phyloP scores from a whole-genome alignment of 768 basidiomycete species.

The Mycena kentingensis region DNA sequence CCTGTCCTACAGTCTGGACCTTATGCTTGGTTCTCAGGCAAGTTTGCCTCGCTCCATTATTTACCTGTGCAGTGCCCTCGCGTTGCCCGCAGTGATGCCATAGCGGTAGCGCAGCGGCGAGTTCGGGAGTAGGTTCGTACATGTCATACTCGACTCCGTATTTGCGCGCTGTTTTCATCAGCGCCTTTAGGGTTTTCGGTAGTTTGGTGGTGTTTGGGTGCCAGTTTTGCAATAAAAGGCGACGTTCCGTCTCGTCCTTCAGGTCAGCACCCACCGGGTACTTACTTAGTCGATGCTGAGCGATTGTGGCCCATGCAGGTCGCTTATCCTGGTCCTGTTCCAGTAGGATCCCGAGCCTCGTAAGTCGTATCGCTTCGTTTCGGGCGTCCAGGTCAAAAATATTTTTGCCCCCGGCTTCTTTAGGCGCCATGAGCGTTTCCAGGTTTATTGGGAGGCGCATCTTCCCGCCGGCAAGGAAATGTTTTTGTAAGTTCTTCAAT shows the following conservation, averaged over 20 bases:
- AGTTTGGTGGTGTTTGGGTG: not conserved
- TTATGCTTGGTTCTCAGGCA: slow-evolving; percentile 1
- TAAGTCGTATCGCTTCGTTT: slow-evolving; percentile 30
- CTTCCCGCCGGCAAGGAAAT: slow-evolving; percentile 32
- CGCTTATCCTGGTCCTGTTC: slow-evolving; percentile 6
- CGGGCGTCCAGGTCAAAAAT: slow-evolving; percentile 28
- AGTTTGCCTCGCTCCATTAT: not conserved
- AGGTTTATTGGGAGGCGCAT: slow-evolving; percentile 15
- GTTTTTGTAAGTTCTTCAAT: slow-evolving; percentile 22
- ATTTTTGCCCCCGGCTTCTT: slow-evolving; percentile 26
- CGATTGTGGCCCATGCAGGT: slow-evolving; percentile 31
- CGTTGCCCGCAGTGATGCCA: slow-evolving; percentile 4
- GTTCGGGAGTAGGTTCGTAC: not conserved
- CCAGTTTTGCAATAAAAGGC: slow-evolving; percentile 33
- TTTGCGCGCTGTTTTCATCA: not conserved
- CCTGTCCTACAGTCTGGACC: not conserved
- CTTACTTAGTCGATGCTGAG: slow-evolving; percentile 26
- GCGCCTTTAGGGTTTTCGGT: not conserved
- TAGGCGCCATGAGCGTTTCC: slow-evolving; percentile 20
- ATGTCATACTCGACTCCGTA: not conserved
- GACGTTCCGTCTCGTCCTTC: slow-evolving; percentile 1
- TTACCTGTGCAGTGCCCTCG: not conserved
- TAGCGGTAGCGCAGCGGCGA: not conserved
- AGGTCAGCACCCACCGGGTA: slow-evolving; percentile 1
- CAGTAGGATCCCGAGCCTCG: slow-evolving; percentile 29